phyloP scores from a whole-genome alignment of 306 rosid genomes.

The Vigna radiata region DNA sequence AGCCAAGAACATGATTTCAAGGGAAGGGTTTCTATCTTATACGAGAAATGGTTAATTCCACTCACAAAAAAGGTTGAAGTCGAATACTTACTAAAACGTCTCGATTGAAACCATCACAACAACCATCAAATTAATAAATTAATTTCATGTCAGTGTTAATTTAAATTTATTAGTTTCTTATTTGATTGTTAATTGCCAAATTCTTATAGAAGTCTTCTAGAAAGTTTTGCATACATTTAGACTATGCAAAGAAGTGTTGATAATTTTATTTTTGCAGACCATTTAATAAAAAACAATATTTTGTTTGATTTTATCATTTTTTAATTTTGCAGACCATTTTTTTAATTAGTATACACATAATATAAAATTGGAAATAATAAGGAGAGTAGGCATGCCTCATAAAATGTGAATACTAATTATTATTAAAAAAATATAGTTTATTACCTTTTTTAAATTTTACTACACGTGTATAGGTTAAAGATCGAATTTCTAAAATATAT shows the following conservation, averaged over 20 bases:
- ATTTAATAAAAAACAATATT: no score
- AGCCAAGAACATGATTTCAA: conserved; percentile 17
- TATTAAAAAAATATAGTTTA: no score
- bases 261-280: neutral
- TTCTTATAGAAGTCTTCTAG: neutral
- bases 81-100: conserved; percentile 71
- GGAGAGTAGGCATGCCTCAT: no score
- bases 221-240: neutral
- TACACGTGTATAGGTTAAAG: no score
- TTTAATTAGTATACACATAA: no score
- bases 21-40: conserved; percentile 48
- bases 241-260: neutral
- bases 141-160: neutral
- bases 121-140: neutral
- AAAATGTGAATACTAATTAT: no score
- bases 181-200: conserved; percentile 1
- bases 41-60: conserved; percentile 75
- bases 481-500: no score
- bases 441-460: no score
- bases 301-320: no score
- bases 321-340: no score
- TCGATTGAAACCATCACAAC: conserved; percentile 40
- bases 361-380: no score
- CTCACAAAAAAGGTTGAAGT: conserved; percentile 75
- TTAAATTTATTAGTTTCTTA: neutral